Evolutionary conservation across 805 yeast genomes (phyloP), one percentile per base, ranked within the genome.

Genomic region (Monosporozyma unispora): DNA sequence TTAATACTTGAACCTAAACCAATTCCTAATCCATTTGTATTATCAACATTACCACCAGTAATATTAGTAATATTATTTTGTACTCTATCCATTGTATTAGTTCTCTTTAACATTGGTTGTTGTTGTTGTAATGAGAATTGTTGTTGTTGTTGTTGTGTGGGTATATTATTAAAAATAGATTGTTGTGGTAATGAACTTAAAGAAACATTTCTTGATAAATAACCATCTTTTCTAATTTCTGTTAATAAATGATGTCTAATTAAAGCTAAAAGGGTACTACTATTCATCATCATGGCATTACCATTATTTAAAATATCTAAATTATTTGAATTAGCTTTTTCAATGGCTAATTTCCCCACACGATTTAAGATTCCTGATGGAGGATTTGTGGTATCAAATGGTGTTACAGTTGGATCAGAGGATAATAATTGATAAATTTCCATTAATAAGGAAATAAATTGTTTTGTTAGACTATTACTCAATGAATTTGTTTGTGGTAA

Each of bases 291-390:
- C 3, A 31, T 28, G 3, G 21, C 18, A 10, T 28, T 28, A 28
- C 31, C 25, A 10, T 29, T 27, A 11, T 19, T 10, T 18, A 44
- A 21, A 23, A 70, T 62, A 8, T 68, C 71, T 4, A 72, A 55
- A 4, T 61, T 64, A 5, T 52, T 53, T 4, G 51, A 58, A 28
- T 63, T 57, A 0, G 76, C 72, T 44, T 55, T 52, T 50, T 70
- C 68, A 28, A 78, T 65, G 25, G 83, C 74, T 41, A 77, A 72
- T 56, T 79, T 80, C 6, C 86, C 77, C 0, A 81, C 82, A 48
- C 73, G 72, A 40, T 80, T 79, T 19, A 81, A 70, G 3, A 83
- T 73, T 1, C 88, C 88, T 1, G 82, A 73, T 0, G 89, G 88
- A 7, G 88, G 89, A 57, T 76, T 76, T 40, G 71, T 61, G 16